Evolutionary conservation across 768 basidiomycete genomes (phyloP), one percentile per base, ranked within the genome.

Genomic region (Candolleomyces eurysporus): DNA sequence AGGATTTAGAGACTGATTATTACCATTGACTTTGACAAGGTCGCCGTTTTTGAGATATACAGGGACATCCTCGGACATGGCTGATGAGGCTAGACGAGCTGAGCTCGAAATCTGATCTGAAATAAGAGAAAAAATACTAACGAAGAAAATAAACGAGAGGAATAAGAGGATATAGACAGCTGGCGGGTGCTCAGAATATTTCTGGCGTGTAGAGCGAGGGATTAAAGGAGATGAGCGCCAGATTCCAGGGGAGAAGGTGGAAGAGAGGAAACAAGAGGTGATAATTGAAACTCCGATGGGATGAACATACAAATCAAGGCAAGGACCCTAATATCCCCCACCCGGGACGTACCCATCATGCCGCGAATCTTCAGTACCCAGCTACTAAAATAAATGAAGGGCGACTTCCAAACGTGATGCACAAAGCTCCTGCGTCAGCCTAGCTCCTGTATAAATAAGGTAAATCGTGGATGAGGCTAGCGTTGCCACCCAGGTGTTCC

Each of bases 11-110:
- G 61, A 62, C 74, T 73, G 79, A 62, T 36, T 57, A 48, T 48
- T 85, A 94, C 92, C 92, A 78, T 94, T 94, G 60, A 91, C 79
- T 86, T 89, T 91, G 71, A 94, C 88, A 72, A 85, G 83, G 70
- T 92, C 90, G 63, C 91, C 91, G 68, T 84, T 91, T 83, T 88
- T 91, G 80, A 93, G 87, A 68, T 75, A 83, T 61, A 85, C 82
- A 59, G 85, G 79, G 66, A 65, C 57, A 14, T 62, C 56, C 62
- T 63, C 63, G 63, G 53, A 60, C 54, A 53, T 68, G 58, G 53
- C 56, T 66, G 50, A 64, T 62, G 58, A 60, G 66, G 66, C 65
- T 58, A 65, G 51, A 52, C 59, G 48, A 51, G 69, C 68, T 72
- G 71, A 73, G 71, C 67, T 72, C 67, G 66, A 73, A 73, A 73